A percentile compares a stretch with the other conserved stretches of the same genome.
These are phyloP conservation scores for Rutstroemia sp. DNA, from an alignment of 2,329 filamentous ascomycete genomes.

Conservation along the genomic window DNA sequence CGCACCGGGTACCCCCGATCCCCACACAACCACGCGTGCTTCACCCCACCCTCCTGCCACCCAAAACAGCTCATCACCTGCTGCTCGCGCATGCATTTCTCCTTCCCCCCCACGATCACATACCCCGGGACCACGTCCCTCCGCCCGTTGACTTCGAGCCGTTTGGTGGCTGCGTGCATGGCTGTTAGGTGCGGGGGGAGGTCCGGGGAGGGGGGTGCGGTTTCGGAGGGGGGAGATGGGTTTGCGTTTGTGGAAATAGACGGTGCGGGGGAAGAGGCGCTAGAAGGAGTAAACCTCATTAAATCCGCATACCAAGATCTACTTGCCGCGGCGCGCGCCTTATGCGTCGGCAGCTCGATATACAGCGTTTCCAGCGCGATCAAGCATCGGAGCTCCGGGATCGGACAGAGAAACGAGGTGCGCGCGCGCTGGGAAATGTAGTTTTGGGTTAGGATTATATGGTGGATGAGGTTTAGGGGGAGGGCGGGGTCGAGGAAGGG, in stretches of 20 bases:
- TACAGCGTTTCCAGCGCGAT: neutral
- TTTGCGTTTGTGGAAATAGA: too few relatives aligned
- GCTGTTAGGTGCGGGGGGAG: neutral
- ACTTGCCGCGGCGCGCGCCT: neutral
- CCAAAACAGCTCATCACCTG: conserved; percentile 7
- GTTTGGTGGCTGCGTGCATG: neutral
- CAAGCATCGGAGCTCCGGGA: neutral
- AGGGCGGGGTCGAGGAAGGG: neutral
- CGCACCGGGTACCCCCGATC: neutral
- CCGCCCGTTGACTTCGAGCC: neutral
- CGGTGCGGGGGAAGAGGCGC: too few relatives aligned
- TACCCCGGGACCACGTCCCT: neutral
- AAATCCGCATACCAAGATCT: neutral
- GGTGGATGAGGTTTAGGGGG: neutral
- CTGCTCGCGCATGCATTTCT: neutral
- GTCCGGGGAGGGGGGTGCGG: too few relatives aligned
- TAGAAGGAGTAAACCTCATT: neutral
- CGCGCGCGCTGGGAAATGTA: neutral
- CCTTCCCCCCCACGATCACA: neutral
- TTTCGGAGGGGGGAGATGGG: too few relatives aligned
- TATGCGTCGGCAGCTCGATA: neutral
- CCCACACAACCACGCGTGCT: conserved; percentile 2
- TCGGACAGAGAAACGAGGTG: neutral
- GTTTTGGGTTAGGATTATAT: conserved; percentile 3
- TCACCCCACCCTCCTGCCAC: neutral